A percentile compares a stretch with the other conserved stretches of the same genome.
phyloP scores from a whole-genome alignment of 805 yeast species.

The Saturnispora dispora region DNA sequence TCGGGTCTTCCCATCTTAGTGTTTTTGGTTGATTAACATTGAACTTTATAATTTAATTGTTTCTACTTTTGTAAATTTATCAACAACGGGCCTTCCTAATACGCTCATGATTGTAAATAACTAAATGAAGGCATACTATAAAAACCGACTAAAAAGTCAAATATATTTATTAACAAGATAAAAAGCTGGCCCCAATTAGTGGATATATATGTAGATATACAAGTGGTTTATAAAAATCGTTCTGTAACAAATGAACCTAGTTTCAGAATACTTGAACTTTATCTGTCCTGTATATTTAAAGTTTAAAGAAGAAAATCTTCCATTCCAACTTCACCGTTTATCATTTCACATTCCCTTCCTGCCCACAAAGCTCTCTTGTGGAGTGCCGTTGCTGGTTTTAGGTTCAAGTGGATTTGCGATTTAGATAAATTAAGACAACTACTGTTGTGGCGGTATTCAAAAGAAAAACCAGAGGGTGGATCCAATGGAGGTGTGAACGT shows the following conservation, averaged over 20 bases:
- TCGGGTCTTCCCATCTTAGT: neutral
- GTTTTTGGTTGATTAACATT: neutral
- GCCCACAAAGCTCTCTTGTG: slow-evolving; percentile 25
- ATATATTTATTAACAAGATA: neutral
- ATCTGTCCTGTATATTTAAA: too few relatives aligned
- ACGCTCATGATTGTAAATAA: neutral
- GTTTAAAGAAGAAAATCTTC: slow-evolving; percentile 6
- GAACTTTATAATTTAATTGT: neutral
- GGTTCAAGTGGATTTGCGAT: neutral
- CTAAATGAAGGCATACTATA: neutral
- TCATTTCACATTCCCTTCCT: slow-evolving; percentile 27
- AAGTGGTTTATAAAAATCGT: neutral
- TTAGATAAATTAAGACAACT: slow-evolving; percentile 22
- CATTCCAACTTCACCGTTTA: slow-evolving; percentile 10
- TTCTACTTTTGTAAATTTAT: neutral
- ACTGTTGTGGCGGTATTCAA: slow-evolving; percentile 24
- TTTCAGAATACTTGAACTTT: neutral
- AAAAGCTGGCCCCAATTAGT: neutral
- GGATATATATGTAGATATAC: neutral
- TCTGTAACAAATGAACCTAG: neutral
- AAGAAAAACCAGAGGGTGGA: slow-evolving; percentile 3
- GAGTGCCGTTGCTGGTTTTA: slow-evolving; percentile 18
- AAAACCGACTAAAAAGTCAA: neutral
- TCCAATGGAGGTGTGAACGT: neutral
- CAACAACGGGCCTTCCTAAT: neutral